A percentile compares a stretch with the other conserved stretches of the same genome.
phyloP scores from a whole-genome alignment of 140 eudicot species.

The Anethum foeniculum region DNA sequence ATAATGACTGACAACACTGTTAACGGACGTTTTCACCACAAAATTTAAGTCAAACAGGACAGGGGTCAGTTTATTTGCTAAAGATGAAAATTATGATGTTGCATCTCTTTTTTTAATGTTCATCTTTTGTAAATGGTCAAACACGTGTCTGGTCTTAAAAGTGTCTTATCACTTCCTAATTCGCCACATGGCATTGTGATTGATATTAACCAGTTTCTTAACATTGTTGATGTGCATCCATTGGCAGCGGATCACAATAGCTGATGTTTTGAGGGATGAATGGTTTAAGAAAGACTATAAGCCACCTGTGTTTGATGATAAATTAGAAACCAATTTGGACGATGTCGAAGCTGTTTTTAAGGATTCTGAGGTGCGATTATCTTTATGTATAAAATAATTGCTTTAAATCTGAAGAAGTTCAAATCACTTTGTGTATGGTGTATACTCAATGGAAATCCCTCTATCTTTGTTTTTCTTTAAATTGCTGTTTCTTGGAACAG shows the following conservation, averaged over 20 bases:
- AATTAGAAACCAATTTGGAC: conserved; percentile 74
- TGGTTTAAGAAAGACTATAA: conserved; percentile 84
- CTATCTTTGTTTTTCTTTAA: not conserved
- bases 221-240: not conserved
- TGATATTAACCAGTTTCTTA: not conserved
- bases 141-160: not conserved
- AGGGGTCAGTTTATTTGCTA: not conserved
- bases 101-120: not conserved
- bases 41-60: not conserved
- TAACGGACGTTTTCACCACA: not conserved
- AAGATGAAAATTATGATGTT: not conserved
- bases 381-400: not conserved
- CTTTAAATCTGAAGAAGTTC: not conserved
- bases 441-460: not conserved
- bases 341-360: conserved; percentile 94
- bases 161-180: not conserved
- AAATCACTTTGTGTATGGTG: not conserved
- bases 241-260: conserved; percentile 72
- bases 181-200: not conserved
- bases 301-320: conserved; percentile 66
- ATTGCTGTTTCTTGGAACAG: conserved; percentile 27
- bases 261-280: conserved; percentile 74
- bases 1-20: not conserved
- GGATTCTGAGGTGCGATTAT: conserved; percentile 71
- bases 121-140: not conserved